Evolutionary conservation across 176 grass and related monocot species (phyloP).

Genomic region (Zea luxurians): DNA sequence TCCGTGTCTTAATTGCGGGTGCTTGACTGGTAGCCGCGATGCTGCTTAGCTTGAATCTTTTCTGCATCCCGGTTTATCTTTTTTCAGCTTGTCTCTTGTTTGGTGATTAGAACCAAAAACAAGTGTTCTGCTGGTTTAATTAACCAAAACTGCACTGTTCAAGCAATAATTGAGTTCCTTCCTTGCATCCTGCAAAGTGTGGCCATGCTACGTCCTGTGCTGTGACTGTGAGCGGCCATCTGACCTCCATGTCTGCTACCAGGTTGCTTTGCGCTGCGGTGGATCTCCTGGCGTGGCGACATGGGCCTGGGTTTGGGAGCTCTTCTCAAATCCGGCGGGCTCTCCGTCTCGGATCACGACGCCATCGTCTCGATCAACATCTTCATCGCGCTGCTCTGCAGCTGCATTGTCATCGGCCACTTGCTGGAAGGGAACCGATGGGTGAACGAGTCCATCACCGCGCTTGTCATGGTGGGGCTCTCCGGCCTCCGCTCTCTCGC

Average conservation of each 20-base stretch:
- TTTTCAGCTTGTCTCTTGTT: not conserved
- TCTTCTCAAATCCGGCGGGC: conserved; percentile 14
- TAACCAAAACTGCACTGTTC: not conserved
- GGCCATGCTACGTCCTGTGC: not conserved
- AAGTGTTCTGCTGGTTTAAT: not conserved
- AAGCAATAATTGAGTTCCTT: conserved; percentile 24
- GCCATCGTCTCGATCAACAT: conserved; percentile 86
- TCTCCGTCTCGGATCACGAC: conserved; percentile 46
- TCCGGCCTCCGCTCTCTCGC: not conserved
- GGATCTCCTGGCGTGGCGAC: conserved; percentile 32
- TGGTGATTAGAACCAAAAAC: not conserved
- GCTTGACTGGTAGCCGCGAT: not conserved
- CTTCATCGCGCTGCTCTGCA: conserved; percentile 78
- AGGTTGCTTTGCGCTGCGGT: conserved; percentile 23
- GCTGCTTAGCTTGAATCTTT: not conserved
- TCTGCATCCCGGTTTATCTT: not conserved
- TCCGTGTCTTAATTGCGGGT: not conserved
- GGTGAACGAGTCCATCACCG: conserved; percentile 86
- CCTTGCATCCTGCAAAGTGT: not conserved
- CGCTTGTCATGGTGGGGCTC: conserved; percentile 63
- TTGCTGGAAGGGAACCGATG: conserved; percentile 84
- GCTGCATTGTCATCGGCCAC: conserved; percentile 92
- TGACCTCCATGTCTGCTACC: not conserved
- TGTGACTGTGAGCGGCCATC: not conserved
- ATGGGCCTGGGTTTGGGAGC: conserved; percentile 58